Evolutionary conservation across 1,139 yeast genomes (phyloP), one percentile per base, ranked within the genome.

Genomic region (Martiniozyma asiatica): DNA sequence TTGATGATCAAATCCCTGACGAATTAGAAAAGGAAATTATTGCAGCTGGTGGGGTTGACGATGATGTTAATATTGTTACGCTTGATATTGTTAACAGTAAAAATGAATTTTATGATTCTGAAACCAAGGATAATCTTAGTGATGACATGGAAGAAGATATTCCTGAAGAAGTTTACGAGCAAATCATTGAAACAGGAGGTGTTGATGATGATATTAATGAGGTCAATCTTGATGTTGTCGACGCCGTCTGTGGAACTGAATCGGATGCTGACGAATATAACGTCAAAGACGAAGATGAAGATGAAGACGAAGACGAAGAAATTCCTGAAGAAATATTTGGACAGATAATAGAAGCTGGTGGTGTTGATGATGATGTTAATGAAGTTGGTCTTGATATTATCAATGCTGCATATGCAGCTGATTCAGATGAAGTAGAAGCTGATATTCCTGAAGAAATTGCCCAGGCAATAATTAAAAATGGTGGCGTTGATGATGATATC

Each of bases 311-410:
- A 2, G 42, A 37, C 8, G 29, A 29, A 7, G 39, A 36, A 5
- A 22, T 29, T 8, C 37, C 41, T 13, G 28, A 32, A 9, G 36
- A 35, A 16, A 38, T 41, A 25, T 38, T 34, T 25, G 43, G 39
- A 17, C 30, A 26, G n/a, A 34, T 30, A 8, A 24, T 26, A 22
- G 29, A 12, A n/a, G 24, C 28, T 4, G 34, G 29, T 15, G 30
- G 27, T 21, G 28, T 29, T 8, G 28, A 24, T 29, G 27, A 24
- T 9, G 33, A 25, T n/a, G 33, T 16, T 18, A 28, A 24, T 2
- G 18, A n/a, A 9, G 20, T 23, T 11, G 29, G 26, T 10, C 19
- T 14, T 9, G 15, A 20, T 5, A 20, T 31, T 3, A 16, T n/a
- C 8, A 17, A 20, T 10, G n/a, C 20, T 13, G 4, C 15, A 5